phyloP scores from a whole-genome alignment of 306 rosid species.

The Coriaria nepalensis region DNA sequence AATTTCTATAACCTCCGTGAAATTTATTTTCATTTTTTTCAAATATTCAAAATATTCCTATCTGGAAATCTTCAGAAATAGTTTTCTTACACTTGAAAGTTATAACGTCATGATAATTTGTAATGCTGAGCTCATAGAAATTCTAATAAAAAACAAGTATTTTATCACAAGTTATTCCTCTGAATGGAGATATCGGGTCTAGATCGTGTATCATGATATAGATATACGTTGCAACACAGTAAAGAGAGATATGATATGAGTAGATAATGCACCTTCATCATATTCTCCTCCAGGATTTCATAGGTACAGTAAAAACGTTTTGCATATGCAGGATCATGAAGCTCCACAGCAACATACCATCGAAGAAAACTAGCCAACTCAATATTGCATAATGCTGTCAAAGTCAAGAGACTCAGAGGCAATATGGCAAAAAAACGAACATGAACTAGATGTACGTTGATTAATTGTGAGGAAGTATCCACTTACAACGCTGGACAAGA shows the following conservation, averaged over 20 bases:
- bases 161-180: no score
- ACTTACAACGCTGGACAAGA: constrained; percentile 82
- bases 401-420: constrained; percentile 25
- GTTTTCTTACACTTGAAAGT: no score
- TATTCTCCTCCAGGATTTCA: constrained; percentile 87
- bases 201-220: no score
- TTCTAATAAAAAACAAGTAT: no score
- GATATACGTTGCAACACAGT: no score
- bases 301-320: constrained; percentile 83
- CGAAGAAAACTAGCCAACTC: constrained; percentile 99
- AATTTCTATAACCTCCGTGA: background rate
- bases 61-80: no score
- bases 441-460: no score
- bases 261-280: constrained; percentile 58
- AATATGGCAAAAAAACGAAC: constrained; percentile 20
- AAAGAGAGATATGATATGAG: no score
- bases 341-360: constrained; percentile 97
- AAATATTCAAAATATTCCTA: background rate
- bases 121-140: no score
- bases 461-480: background rate
- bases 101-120: no score
- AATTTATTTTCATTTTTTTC: background rate
- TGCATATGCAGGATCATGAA: constrained; percentile 88
- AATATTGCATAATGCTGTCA: constrained; percentile 72
- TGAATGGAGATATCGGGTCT: no score